Percentiles rank a stretch among this genome's conserved stretches.
These are phyloP conservation scores for Avena eriantha DNA, from an alignment of 176 grass and related monocot genomes.

Conservation along the genomic window DNA sequence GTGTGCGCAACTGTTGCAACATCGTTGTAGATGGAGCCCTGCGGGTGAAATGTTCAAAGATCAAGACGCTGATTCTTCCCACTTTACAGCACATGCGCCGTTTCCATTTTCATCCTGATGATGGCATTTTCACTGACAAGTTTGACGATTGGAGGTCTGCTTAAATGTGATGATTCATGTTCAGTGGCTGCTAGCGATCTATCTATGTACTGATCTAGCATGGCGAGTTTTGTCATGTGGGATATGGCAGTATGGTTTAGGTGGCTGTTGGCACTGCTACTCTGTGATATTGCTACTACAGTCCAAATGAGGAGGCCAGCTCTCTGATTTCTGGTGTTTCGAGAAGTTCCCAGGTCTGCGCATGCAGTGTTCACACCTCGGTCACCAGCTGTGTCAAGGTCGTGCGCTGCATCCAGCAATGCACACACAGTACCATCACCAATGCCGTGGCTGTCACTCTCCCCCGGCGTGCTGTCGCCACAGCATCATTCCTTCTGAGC, in stretches of 20 bases:
- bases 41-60: constrained; percentile 31
- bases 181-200: not conserved
- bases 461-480: no score
- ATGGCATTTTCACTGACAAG: constrained; percentile 15
- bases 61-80: constrained; percentile 27
- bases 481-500: not conserved
- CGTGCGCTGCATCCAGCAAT: constrained; percentile 6
- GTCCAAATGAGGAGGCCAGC: not conserved
- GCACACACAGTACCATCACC: not conserved
- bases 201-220: constrained; percentile 3
- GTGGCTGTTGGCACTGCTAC: not conserved
- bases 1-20: not conserved
- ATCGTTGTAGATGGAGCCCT: constrained; percentile 18
- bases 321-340: constrained; percentile 15
- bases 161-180: constrained; percentile 25
- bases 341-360: not conserved
- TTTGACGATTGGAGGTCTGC: constrained; percentile 33
- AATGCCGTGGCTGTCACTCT: not conserved
- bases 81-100: not conserved
- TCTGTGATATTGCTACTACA: constrained; percentile 21
- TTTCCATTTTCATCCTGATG: constrained; percentile 15
- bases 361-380: not conserved
- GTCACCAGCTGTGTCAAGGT: not conserved
- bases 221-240: constrained; percentile 21
- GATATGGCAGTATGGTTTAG: not conserved